Evolutionary conservation across 805 yeast genomes (phyloP), one percentile per base, ranked within the genome.

Genomic region (Debaryomyces tyrocola): DNA sequence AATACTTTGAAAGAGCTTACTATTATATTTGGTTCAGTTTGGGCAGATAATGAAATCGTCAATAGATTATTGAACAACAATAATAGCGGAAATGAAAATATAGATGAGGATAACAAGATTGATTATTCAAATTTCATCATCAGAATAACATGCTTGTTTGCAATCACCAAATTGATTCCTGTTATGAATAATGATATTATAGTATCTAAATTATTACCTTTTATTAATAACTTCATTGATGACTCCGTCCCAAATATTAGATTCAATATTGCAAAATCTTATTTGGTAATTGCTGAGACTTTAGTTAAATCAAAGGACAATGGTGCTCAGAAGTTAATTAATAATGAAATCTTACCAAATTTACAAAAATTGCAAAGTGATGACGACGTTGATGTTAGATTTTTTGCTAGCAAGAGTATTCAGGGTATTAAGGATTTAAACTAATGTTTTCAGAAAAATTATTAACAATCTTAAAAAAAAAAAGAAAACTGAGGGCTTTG

Each of bases 221-320:
- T 89, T 59, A 75, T 94, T 50, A 77, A 82, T 54, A 82, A 80
- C 41, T 75, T 92, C 57, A 75, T 83, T 34, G 75, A 74, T 33
- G 99, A 94, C 69, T 78, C 83, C 6, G 97, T 94, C 46, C 97
- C 99, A 57, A 94, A 94, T 66, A 91, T 94, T 52, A 80, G 97
- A 62, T 94, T 94, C 73, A 94, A 91, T 69, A 90, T 87, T 51
- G 97, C 99, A 21, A 90, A 90, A 67, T 80, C 96, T 12, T 82
- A 87, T 60, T 77, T 80, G 36, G 70, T 76, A 20, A 74, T 87
- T 29, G 83, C 83, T 6, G 79, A 82, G 58, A 73, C 82, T 12
- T 68, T 87, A 47, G 44, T 54, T 40, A 54, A 58, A 24, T 43
- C 46, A 35, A 49, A 53, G 24, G 41, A 55, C 40, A 48, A 47